These are phyloP conservation scores for Magnusiomyces ingens DNA, from an alignment of 1,139 yeast genomes.

Conservation along the genomic window DNA sequence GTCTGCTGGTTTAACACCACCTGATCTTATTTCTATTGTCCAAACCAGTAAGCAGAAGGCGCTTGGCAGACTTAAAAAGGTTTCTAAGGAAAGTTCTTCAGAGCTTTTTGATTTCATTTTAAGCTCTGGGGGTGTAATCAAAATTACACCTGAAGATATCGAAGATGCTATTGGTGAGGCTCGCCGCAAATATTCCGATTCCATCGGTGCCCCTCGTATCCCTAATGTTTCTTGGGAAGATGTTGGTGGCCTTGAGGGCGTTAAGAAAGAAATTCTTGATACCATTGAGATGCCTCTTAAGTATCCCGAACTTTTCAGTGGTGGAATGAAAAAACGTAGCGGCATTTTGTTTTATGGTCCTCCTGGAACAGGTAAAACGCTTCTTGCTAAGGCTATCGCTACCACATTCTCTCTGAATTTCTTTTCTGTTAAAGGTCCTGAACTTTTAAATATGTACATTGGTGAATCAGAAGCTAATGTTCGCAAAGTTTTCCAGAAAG, in stretches of 20 bases:
- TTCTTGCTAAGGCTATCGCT: slow-evolving; percentile 93
- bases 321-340: slow-evolving; percentile 86
- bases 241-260: slow-evolving; percentile 84
- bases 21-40: slow-evolving; percentile 70
- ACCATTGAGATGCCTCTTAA: slow-evolving; percentile 94
- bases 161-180: slow-evolving; percentile 73
- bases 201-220: slow-evolving; percentile 94
- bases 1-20: slow-evolving; percentile 88
- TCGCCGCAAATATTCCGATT: slow-evolving; percentile 79
- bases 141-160: slow-evolving; percentile 58
- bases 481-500: slow-evolving; percentile 84
- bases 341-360: slow-evolving; percentile 96
- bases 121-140: slow-evolving; percentile 40
- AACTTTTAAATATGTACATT: slow-evolving; percentile 89
- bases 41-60: slow-evolving; percentile 57
- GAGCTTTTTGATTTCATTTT: slow-evolving; percentile 24
- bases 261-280: slow-evolving; percentile 86
- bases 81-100: slow-evolving; percentile 21
- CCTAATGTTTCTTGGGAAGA: slow-evolving; percentile 96
- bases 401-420: slow-evolving; percentile 89
- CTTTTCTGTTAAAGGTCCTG: slow-evolving; percentile 95
- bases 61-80: slow-evolving; percentile 40
- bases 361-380: slow-evolving; percentile 96
- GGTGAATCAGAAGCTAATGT: slow-evolving; percentile 99
- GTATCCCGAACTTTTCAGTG: slow-evolving; percentile 80